phyloP scores from a whole-genome alignment of 2,329 filamentous ascomycete genomes.

The Clonostachys sp. region DNA sequence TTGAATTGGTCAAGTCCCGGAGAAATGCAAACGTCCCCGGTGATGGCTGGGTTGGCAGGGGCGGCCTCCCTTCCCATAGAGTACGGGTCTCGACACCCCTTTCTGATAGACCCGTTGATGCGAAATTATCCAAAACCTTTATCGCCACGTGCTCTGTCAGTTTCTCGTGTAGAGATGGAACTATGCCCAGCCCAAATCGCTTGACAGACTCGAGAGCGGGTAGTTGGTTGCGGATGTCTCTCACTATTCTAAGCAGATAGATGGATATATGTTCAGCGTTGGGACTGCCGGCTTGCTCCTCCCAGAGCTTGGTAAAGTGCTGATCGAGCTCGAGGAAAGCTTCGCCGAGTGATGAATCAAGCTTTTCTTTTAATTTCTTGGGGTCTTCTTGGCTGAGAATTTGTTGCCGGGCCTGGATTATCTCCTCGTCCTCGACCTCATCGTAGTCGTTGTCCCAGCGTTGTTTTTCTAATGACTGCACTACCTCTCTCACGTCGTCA shows the following conservation, averaged over 20 bases:
- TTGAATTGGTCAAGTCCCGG: constrained; percentile 56
- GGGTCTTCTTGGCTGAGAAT: constrained; percentile 71
- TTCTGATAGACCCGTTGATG: constrained; percentile 30
- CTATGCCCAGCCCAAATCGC: constrained; percentile 53
- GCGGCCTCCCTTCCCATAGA: constrained; percentile 77
- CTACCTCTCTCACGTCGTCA: constrained; percentile 57
- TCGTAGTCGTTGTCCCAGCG: constrained; percentile 74
- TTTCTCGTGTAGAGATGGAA: constrained; percentile 60
- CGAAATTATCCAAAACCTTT: constrained; percentile 43
- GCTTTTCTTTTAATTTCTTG: constrained; percentile 51
- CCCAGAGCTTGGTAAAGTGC: constrained; percentile 47
- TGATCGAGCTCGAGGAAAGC: constrained; percentile 56
- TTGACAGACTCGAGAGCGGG: constrained; percentile 46
- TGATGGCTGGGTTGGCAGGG: constrained; percentile 75
- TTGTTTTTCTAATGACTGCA: constrained; percentile 61
- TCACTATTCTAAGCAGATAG: constrained; percentile 69
- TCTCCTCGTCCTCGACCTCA: constrained; percentile 70
- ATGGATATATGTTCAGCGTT: constrained; percentile 49
- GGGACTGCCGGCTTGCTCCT: constrained; percentile 33
- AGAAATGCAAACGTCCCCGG: constrained; percentile 70
- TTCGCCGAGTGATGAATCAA: constrained; percentile 49
- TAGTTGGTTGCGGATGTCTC: constrained; percentile 67
- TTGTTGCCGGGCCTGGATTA: constrained; percentile 60
- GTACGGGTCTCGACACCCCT: constrained; percentile 54
- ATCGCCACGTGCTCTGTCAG: constrained; percentile 51